phyloP scores from a whole-genome alignment of 805 yeast species.

The fission yeast (Schizosaccharomyces pombe) region DNA sequence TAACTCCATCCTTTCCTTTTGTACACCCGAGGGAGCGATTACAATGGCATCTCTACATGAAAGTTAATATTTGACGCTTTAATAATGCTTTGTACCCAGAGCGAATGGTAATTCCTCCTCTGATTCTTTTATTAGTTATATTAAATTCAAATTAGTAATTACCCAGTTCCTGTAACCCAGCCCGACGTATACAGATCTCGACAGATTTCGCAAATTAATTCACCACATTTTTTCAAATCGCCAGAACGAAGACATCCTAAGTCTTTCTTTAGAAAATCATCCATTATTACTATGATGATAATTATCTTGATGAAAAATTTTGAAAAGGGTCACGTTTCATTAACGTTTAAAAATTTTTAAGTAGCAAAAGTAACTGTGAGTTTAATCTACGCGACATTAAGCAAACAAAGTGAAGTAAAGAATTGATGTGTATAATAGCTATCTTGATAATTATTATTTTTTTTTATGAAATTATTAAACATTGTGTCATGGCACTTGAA shows the following conservation, averaged over 20 bases:
- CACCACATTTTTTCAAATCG: neutral
- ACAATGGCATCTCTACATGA: slow-evolving; percentile 28
- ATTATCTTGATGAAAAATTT: no score
- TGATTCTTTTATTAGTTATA: neutral
- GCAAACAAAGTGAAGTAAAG: no score
- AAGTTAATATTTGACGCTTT: neutral
- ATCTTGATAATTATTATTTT: no score
- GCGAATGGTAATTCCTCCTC: slow-evolving; percentile 75
- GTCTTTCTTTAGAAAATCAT: no score
- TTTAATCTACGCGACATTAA: no score
- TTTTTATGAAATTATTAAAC: no score
- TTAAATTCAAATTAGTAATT: neutral
- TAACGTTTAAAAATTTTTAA: no score
- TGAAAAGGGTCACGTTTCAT: no score
- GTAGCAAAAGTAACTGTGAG: no score
- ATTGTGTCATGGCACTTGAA: no score
- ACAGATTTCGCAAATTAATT: slow-evolving; percentile 63
- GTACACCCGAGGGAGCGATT: slow-evolving; percentile 90
- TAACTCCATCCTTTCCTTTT: slow-evolving; percentile 69
- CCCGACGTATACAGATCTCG: slow-evolving; percentile 50
- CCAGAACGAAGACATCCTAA: neutral
- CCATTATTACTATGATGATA: no score
- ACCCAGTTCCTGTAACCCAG: slow-evolving; percentile 81
- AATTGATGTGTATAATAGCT: no score
- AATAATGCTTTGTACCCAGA: slow-evolving; percentile 15